phyloP scores from a whole-genome alignment of 805 yeast genomes.

The Soucietia sequanensis region DNA sequence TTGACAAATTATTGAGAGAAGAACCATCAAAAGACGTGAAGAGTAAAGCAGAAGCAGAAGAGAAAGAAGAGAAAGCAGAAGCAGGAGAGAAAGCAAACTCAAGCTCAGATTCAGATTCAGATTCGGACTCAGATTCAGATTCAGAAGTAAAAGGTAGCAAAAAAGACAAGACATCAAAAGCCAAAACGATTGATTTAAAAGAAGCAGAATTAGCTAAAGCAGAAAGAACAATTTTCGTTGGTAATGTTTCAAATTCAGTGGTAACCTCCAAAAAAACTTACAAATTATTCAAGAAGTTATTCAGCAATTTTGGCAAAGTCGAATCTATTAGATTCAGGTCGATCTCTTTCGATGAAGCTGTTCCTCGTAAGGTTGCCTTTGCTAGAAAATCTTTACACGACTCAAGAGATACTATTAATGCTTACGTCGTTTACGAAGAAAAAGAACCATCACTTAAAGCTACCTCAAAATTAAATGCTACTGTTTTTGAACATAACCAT shows the following conservation, averaged over 20 bases:
- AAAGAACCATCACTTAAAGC: constrained; percentile 49
- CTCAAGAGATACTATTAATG: constrained; percentile 78
- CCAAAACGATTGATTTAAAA: constrained; percentile 57
- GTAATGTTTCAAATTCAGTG: constrained; percentile 70
- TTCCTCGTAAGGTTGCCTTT: constrained; percentile 91
- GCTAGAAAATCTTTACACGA: constrained; percentile 75
- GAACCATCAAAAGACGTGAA: constrained; percentile 19
- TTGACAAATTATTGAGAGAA: constrained; percentile 46
- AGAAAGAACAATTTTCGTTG: constrained; percentile 81
- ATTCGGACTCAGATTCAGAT: constrained; percentile 15
- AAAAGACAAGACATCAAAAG: constrained; percentile 22
- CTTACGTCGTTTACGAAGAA: constrained; percentile 76
- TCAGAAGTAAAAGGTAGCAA: constrained; percentile 10
- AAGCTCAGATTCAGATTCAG: constrained; percentile 6
- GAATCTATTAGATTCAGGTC: constrained; percentile 89
- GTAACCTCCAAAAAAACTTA: constrained; percentile 61
- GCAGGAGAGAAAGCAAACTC: constrained; percentile 14
- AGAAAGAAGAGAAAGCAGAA: constrained; percentile 13
- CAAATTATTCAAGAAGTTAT: constrained; percentile 65
- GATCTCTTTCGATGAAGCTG: constrained; percentile 79
- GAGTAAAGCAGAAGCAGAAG: constrained; percentile 19
- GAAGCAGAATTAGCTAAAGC: constrained; percentile 79
- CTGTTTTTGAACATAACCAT: constrained; percentile 68
- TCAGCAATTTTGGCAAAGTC: constrained; percentile 52
- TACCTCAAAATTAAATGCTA: constrained; percentile 58